phyloP scores from a whole-genome alignment of 2,329 filamentous ascomycete species.

The Diaporthe batatas region DNA sequence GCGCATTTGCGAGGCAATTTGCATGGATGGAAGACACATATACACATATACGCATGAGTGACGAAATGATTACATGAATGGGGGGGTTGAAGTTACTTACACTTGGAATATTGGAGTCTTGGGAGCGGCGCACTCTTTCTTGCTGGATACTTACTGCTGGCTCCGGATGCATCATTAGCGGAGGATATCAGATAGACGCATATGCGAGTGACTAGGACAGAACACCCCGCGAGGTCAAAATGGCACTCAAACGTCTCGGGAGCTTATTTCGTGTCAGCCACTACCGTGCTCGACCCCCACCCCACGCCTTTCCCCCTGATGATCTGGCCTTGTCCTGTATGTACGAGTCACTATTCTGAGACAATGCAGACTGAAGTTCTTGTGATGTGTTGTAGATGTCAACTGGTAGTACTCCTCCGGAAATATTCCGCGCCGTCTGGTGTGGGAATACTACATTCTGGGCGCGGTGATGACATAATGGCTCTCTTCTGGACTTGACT shows the following conservation, averaged over 20 bases:
- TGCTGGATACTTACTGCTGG: slow-evolving; percentile 14
- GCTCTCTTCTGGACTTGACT: no score
- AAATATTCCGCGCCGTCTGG: not conserved
- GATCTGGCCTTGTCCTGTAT: not conserved
- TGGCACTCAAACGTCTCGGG: not conserved
- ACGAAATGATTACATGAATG: slow-evolving; percentile 30
- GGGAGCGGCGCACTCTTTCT: slow-evolving; percentile 6
- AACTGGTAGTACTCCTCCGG: not conserved
- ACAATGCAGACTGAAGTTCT: not conserved
- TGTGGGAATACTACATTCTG: not conserved
- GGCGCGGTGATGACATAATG: no score
- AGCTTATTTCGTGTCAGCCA: not conserved
- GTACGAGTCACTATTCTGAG: not conserved
- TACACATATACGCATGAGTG: slow-evolving; percentile 13
- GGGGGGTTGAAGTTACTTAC: not conserved
- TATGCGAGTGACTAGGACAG: slow-evolving; percentile 18
- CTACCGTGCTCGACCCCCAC: not conserved
- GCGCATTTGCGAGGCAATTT: slow-evolving; percentile 11
- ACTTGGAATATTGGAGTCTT: slow-evolving; percentile 5
- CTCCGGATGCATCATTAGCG: not conserved
- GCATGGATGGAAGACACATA: not conserved
- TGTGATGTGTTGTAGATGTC: not conserved
- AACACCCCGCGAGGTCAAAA: slow-evolving; percentile 7
- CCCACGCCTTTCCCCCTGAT: not conserved
- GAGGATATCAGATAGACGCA: slow-evolving; percentile 24